Percentiles rank a stretch among this genome's conserved stretches.
These are phyloP conservation scores for Mycena albidolilacea DNA, from an alignment of 768 basidiomycete species.

Conservation along the genomic window DNA sequence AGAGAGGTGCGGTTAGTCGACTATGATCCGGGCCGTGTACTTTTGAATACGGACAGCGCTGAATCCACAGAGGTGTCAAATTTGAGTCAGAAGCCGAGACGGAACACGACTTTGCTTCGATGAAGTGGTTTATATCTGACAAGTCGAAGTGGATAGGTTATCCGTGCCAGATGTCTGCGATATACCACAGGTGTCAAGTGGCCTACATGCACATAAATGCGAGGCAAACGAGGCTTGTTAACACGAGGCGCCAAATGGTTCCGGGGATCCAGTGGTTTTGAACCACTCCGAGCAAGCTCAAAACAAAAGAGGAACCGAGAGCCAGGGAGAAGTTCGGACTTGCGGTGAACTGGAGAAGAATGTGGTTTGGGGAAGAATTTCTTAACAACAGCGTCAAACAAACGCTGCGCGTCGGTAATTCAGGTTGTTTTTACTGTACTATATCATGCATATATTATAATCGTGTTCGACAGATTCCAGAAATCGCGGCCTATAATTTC, in stretches of 20 bases:
- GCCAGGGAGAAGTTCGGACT: neutral
- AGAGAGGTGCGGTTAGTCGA: slow-evolving; percentile 17
- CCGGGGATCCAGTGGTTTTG: neutral
- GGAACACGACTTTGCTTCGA: neutral
- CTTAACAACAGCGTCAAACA: neutral
- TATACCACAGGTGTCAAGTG: neutral
- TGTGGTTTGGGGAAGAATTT: too few species aligned
- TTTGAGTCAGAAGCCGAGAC: neutral
- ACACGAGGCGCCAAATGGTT: slow-evolving; percentile 7
- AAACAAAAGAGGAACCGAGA: too few species aligned
- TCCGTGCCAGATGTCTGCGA: neutral
- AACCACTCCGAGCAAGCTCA: neutral
- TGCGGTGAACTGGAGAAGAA: too few species aligned
- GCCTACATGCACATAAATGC: neutral
- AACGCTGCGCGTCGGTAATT: neutral
- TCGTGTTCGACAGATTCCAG: too few species aligned
- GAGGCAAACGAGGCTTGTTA: neutral
- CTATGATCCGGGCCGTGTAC: slow-evolving; percentile 26
- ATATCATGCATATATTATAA: too few species aligned
- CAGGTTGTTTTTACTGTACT: too few species aligned
- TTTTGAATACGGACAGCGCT: neutral
- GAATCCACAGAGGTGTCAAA: neutral
- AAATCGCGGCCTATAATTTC: too few species aligned
- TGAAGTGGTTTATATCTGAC: neutral
- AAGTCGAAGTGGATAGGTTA: neutral